Conservation (phyloP, 208 protist species). For the Leishmania tropica region DNA sequence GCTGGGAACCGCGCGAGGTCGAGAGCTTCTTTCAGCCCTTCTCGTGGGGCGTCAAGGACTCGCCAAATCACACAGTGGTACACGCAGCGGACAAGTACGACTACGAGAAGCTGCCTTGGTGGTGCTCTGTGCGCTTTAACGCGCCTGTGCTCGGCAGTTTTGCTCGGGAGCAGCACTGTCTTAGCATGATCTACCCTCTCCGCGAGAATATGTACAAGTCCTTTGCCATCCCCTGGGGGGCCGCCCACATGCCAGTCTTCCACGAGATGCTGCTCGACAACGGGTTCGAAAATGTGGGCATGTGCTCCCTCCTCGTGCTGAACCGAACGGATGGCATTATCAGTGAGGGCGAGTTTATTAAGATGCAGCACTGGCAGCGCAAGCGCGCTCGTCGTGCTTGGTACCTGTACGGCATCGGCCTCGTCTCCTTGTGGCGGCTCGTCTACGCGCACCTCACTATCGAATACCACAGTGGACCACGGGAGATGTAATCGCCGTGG, state of each 20-base stretch:
- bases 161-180: constrained; percentile 76
- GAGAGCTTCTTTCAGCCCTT: constrained; percentile 84
- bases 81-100: constrained; percentile 90
- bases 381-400: constrained; percentile 27
- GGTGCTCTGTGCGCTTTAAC: constrained; percentile 82
- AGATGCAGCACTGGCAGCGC: constrained; percentile 48
- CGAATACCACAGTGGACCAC: constrained; percentile 40
- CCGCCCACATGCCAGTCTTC: constrained; percentile 85
- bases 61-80: constrained; percentile 73
- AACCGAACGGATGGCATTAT: constrained; percentile 66
- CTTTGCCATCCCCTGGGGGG: constrained; percentile 88
- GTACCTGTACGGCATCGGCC: constrained; percentile 29
- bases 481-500: not conserved
- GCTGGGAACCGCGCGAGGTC: constrained; percentile 82
- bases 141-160: constrained; percentile 69
- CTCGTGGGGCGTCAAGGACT: constrained; percentile 86
- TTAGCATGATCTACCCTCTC: constrained; percentile 76
- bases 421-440: constrained; percentile 29
- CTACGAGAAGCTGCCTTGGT: constrained; percentile 83
- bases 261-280: constrained; percentile 88
- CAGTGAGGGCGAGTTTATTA: constrained; percentile 71
- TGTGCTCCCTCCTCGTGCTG: constrained; percentile 71
- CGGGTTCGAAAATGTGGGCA: constrained; percentile 68
- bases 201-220: constrained; percentile 64
- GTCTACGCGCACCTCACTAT: constrained; percentile 41